These are phyloP conservation scores for Trichoderma oligosporum DNA, from an alignment of 2,329 filamentous ascomycete species.

Conservation along the genomic window DNA sequence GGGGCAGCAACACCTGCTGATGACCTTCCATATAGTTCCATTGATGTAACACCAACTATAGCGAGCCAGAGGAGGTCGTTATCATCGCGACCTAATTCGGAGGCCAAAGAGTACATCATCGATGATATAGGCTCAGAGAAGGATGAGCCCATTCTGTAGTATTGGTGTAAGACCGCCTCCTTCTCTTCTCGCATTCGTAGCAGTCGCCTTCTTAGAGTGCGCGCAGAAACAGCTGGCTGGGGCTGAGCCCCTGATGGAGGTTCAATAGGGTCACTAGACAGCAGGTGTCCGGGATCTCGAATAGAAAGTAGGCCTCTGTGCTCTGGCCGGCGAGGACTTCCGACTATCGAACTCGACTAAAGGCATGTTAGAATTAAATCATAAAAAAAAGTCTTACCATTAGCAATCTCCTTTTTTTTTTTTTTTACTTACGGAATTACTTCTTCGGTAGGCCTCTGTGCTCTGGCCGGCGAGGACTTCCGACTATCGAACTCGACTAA, in stretches of 20 bases:
- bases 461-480: too few relatives aligned
- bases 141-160: slow-evolving; percentile 83
- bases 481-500: too few relatives aligned
- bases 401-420: background rate
- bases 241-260: slow-evolving; percentile 57
- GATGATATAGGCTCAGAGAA: slow-evolving; percentile 95
- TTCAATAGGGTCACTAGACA: slow-evolving; percentile 48
- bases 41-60: slow-evolving; percentile 90
- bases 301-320: slow-evolving; percentile 59
- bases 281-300: slow-evolving; percentile 43
- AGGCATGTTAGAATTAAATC: slow-evolving; percentile 21
- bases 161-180: slow-evolving; percentile 69
- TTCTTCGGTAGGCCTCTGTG: too few relatives aligned
- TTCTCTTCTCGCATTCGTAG: slow-evolving; percentile 73
- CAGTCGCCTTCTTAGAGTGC: slow-evolving; percentile 67
- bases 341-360: slow-evolving; percentile 62
- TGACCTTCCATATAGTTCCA: slow-evolving; percentile 85
- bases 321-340: slow-evolving; percentile 58
- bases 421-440: slow-evolving; percentile 68
- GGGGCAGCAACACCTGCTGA: slow-evolving; percentile 71
- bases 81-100: slow-evolving; percentile 91
- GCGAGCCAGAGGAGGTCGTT: slow-evolving; percentile 94
- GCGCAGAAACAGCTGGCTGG: slow-evolving; percentile 63
- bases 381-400: background rate
- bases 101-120: slow-evolving; percentile 89